Evolutionary conservation across 2,329 filamentous ascomycete species (phyloP).

Genomic region (Talaromyces sp.): DNA sequence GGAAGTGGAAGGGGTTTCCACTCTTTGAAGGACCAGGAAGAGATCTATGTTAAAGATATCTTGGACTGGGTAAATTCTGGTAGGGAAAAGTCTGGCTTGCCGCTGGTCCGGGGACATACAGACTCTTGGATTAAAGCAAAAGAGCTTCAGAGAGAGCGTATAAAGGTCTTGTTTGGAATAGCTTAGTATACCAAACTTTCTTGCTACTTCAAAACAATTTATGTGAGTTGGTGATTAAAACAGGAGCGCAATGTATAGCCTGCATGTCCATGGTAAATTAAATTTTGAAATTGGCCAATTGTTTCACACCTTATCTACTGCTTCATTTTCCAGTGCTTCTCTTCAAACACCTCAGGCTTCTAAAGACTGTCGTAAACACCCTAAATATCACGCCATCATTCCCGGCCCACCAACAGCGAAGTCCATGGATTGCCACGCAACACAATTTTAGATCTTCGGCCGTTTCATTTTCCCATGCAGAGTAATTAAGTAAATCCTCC

Average conservation of each 20-base stretch:
- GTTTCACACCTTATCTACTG: too few species aligned
- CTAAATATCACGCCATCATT: not conserved
- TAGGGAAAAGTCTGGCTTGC: slow-evolving; percentile 13
- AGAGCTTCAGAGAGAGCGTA: slow-evolving; percentile 17
- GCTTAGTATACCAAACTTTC: not conserved
- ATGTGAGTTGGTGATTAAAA: not conserved
- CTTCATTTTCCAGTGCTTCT: not conserved
- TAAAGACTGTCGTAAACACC: not conserved
- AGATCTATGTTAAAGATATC: slow-evolving; percentile 8
- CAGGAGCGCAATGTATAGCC: not conserved
- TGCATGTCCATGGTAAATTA: not conserved
- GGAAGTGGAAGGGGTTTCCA: slow-evolving; percentile 8
- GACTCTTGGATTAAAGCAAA: slow-evolving; percentile 23
- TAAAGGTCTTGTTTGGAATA: slow-evolving; percentile 10
- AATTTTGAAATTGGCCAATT: not conserved
- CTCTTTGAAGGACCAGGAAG: slow-evolving; percentile 3
- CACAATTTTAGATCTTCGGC: not conserved
- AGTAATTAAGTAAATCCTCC: not conserved
- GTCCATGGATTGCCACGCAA: not conserved
- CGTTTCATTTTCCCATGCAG: not conserved
- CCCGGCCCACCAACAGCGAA: not conserved
- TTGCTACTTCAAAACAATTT: not conserved
- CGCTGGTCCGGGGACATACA: slow-evolving; percentile 25
- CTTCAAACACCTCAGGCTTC: not conserved
- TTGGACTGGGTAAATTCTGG: slow-evolving; percentile 21